Base-by-base conservation (phyloP, 2,329 filamentous ascomycete species). In the Claviceps paspali region DNA sequence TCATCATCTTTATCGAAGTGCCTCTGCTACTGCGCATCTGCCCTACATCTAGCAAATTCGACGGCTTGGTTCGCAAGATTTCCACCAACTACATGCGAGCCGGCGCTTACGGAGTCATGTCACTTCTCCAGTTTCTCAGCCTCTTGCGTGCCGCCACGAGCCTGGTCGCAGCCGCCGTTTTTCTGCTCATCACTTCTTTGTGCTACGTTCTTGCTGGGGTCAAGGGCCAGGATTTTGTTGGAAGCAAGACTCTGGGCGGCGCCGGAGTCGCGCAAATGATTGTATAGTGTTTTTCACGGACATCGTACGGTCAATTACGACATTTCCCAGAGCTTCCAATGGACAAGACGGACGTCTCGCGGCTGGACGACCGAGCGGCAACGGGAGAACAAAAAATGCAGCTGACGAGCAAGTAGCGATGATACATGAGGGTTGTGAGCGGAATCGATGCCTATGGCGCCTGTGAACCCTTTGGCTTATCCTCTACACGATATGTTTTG, bases 31-130 rank as follows among this genome's bases (percentile, higher is more conserved):
- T 98, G 43, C 83, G 91, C 62, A 95, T 98, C 65, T 98, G 91
- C 67, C 91, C 91, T 41, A 98, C 91, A 5, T 96, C 88, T 11
- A 62, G 79, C 45, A 77, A 73, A 46, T 98, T 98, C 64, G 91
- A 98, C 59, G 67, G 64, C 47, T 79, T 86, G 56, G 88, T 98
- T 60, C 86, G 88, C 61, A 79, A 75, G 53, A 83, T 98, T 67
- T 85, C 85, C 45, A 93, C 87, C 41, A 96, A 95, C 68, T 96
- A 87, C 67, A 92, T 91, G 79, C 86, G 91, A 61, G 88, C 88
- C 15, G 81, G 67, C 40, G 80, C 93, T 55, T 98, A 98, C 62
- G 62, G 64, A 40, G 63, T 74, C 55, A 88, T 96, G 82, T 82
- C 76, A 49, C 54, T 79, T 35, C 59, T 93, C 32, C 86, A 95